phyloP scores from a whole-genome alignment of 2,329 filamentous ascomycete species.

The Aspergillus bombycis region DNA sequence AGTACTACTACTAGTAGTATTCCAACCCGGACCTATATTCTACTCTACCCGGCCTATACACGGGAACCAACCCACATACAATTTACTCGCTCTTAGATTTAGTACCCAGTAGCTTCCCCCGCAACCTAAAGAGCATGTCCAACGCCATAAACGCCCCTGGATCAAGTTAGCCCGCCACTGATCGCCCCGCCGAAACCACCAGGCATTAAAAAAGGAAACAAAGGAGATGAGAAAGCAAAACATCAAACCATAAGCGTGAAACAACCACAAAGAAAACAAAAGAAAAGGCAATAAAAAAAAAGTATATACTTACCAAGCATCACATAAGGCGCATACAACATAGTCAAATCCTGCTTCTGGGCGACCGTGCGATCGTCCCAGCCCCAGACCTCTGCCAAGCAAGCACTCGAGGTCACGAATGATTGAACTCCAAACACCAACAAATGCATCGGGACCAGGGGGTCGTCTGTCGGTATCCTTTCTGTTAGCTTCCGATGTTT shows the following conservation, averaged over 20 bases:
- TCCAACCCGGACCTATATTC: background rate
- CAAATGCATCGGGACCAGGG: slow-evolving; percentile 61
- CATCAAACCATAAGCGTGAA: background rate
- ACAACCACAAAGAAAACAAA: background rate
- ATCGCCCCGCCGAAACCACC: background rate
- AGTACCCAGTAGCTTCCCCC: slow-evolving; percentile 24
- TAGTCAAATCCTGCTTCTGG: slow-evolving; percentile 55
- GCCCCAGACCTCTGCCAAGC: slow-evolving; percentile 62
- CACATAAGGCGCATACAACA: slow-evolving; percentile 62
- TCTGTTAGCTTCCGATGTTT: background rate
- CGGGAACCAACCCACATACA: background rate
- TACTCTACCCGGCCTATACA: background rate
- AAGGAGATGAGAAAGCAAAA: background rate
- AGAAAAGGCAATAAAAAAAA: background rate
- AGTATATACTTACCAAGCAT: slow-evolving; percentile 52
- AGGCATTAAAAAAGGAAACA: no score
- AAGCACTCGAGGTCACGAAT: slow-evolving; percentile 64
- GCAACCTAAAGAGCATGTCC: slow-evolving; percentile 42
- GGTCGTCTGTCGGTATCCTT: slow-evolving; percentile 50
- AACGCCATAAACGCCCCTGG: slow-evolving; percentile 43
- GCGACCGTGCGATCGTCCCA: slow-evolving; percentile 54
- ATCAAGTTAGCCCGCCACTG: background rate
- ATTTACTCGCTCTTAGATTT: slow-evolving; percentile 36
- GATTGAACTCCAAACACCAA: slow-evolving; percentile 64
- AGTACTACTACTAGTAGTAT: background rate